Evolutionary conservation across 257 asterid genomes (phyloP), one percentile per base, ranked within the genome.

Genomic region (Eucommia ulmoides): DNA sequence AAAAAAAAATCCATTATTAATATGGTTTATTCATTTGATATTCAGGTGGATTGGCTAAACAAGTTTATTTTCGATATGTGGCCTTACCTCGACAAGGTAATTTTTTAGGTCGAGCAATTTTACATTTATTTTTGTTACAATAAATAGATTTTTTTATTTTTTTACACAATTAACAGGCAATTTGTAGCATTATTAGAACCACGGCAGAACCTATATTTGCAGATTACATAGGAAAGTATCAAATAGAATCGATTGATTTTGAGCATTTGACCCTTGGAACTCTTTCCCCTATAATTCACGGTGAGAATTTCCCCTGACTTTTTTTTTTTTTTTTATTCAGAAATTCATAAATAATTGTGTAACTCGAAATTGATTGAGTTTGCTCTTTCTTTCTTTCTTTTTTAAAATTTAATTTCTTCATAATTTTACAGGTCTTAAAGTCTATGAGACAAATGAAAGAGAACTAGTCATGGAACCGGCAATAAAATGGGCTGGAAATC

Each of bases 41-140:
- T 50, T 65, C 78, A 87, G 97, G 91, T 87, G 29, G 94, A 83
- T 55, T 87, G 97, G 94, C 52, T 87, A 44, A 87, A 83, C 73
- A 78, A 69, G 53, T 76, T 87, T 60, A 25, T 87, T 22, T 58
- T 57, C 12, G 52, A 78, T 25, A 76, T 83, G 83, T 87, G 97
- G 97, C 93, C 97, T 51, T 87, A 66, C 65, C 63, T 87, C 48
- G 80, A 87, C 65, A 83, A 78, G 97, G 97, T 80, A 77, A 3
- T 52, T 23, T 23, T 22, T 24, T n/a, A 14, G 20, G 2, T 8
- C 21, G 11, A 24, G 22, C 20, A 41, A 16, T 23, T n/a, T 22
- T 21, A 19, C 1, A 25, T 51, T 54, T 20, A n/a, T n/a, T n/a
- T n/a, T n/a, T n/a, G n/a, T n/a, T n/a, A n/a, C n/a, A n/a, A n/a